phyloP scores from a whole-genome alignment of 1,139 yeast species.

The Geotrichum europaeum region DNA sequence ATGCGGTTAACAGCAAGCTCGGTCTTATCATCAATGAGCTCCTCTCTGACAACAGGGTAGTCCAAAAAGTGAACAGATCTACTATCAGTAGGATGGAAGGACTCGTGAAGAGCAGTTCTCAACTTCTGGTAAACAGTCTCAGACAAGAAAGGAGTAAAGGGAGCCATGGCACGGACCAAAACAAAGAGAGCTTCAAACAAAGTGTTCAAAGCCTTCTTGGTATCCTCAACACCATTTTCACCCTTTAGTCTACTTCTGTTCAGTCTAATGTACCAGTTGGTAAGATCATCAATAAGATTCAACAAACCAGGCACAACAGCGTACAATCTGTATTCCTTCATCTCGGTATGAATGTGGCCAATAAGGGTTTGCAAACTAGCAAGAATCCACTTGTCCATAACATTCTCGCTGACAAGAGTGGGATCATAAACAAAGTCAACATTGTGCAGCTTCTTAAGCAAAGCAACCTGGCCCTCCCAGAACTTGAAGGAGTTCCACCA shows the following conservation, averaged over 20 bases:
- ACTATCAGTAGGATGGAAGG: slow-evolving; percentile 45
- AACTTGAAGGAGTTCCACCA: slow-evolving; percentile 98
- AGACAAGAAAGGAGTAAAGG: slow-evolving; percentile 93
- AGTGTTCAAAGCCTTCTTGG: slow-evolving; percentile 81
- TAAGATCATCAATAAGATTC: slow-evolving; percentile 83
- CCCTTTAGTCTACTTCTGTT: slow-evolving; percentile 98
- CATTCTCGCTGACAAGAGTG: slow-evolving; percentile 59
- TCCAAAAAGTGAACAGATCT: slow-evolving; percentile 90
- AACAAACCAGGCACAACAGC: slow-evolving; percentile 93
- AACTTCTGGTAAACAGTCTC: slow-evolving; percentile 83
- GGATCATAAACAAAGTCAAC: slow-evolving; percentile 70
- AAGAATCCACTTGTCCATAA: slow-evolving; percentile 96
- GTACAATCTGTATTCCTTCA: slow-evolving; percentile 82
- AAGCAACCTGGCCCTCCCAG: slow-evolving; percentile 88
- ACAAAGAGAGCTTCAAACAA: slow-evolving; percentile 84
- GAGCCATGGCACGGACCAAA: slow-evolving; percentile 94
- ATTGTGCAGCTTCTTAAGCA: slow-evolving; percentile 69
- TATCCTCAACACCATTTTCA: slow-evolving; percentile 76
- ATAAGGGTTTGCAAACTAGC: slow-evolving; percentile 92
- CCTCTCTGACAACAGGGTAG: slow-evolving; percentile 82
- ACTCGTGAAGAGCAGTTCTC: slow-evolving; percentile 53
- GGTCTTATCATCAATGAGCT: slow-evolving; percentile 71
- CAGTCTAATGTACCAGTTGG: slow-evolving; percentile 98
- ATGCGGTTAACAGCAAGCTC: slow-evolving; percentile 76
- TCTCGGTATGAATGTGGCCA: slow-evolving; percentile 78